Percentiles rank a stretch among this genome's conserved stretches.
phyloP scores from a whole-genome alignment of 805 yeast species.

The Nakazawaea wickerhamii region DNA sequence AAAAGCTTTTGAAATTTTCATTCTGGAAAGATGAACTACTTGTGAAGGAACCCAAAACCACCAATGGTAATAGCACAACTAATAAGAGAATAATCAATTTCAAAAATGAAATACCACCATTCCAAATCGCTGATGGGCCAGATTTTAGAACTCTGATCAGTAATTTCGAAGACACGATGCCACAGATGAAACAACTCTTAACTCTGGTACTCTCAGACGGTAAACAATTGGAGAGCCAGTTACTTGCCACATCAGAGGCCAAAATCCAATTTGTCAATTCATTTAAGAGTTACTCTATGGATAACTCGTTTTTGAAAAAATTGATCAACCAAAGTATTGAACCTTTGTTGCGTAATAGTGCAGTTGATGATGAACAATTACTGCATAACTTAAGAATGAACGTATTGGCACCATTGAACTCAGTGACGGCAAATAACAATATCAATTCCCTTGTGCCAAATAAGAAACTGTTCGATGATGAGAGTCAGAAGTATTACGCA shows the following conservation, averaged over 20 bases:
- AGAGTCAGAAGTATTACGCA: conserved; percentile 30
- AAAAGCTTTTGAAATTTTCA: conserved; percentile 1
- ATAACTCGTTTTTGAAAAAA: background rate
- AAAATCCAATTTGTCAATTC: conserved; percentile 7
- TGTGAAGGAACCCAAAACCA: background rate
- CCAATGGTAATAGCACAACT: background rate
- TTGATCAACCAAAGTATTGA: background rate
- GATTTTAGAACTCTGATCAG: conserved; percentile 24
- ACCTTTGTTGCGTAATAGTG: conserved; percentile 7
- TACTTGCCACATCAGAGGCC: conserved; percentile 9
- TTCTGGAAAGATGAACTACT: conserved; percentile 3
- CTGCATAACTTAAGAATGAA: conserved; percentile 16
- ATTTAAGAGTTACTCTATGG: conserved; percentile 3
- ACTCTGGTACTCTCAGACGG: conserved; percentile 17
- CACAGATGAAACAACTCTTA: conserved; percentile 17
- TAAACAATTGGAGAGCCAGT: conserved; percentile 17
- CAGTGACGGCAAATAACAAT: conserved; percentile 11
- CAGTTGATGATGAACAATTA: conserved; percentile 13
- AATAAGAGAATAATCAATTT: background rate
- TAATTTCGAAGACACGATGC: conserved; percentile 23
- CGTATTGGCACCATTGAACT: conserved; percentile 15
- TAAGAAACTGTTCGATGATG: conserved; percentile 29
- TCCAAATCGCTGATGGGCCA: conserved; percentile 33
- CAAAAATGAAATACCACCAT: conserved; percentile 16
- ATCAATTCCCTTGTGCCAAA: conserved; percentile 16